Evolutionary conservation across 2,329 filamentous ascomycete genomes (phyloP).

Genomic region (Ploettnerulaceae sp.): DNA sequence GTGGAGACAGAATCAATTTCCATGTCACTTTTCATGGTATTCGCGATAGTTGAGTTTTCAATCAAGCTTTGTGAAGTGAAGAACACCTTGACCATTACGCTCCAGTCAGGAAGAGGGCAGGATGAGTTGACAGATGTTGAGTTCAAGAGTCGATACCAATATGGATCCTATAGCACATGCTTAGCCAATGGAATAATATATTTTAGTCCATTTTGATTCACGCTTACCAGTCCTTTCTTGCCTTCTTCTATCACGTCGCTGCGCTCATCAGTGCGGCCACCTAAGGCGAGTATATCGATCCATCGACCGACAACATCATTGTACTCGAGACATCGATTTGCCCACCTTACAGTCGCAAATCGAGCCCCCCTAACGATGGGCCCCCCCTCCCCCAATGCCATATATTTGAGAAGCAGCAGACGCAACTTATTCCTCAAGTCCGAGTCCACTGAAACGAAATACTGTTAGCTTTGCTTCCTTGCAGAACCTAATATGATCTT

Average conservation of each 20-base stretch:
- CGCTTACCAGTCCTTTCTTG: conserved; percentile 72
- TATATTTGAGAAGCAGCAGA: conserved; percentile 62
- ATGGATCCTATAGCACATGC: conserved; percentile 42
- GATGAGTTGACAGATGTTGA: conserved; percentile 41
- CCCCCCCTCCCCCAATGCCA: conserved; percentile 47
- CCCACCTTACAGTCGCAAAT: conserved; percentile 81
- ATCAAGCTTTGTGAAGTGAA: conserved; percentile 40
- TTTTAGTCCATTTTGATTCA: not conserved
- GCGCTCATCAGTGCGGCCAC: conserved; percentile 60
- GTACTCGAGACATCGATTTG: conserved; percentile 81
- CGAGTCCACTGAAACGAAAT: conserved; percentile 33
- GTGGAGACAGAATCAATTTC: conserved; percentile 38
- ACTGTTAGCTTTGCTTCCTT: not conserved
- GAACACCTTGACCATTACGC: conserved; percentile 44
- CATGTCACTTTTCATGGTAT: conserved; percentile 36
- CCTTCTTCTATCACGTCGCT: conserved; percentile 88
- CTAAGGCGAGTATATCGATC: conserved; percentile 81
- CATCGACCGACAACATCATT: conserved; percentile 74
- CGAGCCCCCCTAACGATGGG: conserved; percentile 67
- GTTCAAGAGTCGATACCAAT: conserved; percentile 64
- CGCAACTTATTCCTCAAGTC: conserved; percentile 28
- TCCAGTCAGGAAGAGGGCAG: conserved; percentile 46
- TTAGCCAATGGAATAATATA: conserved; percentile 9
- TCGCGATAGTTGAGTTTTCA: conserved; percentile 30
- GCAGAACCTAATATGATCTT: not conserved